Percentiles rank a stretch among this genome's conserved stretches.
phyloP scores from a whole-genome alignment of 73 alveolate genomes.

The Tetrahymena malaccensis region DNA sequence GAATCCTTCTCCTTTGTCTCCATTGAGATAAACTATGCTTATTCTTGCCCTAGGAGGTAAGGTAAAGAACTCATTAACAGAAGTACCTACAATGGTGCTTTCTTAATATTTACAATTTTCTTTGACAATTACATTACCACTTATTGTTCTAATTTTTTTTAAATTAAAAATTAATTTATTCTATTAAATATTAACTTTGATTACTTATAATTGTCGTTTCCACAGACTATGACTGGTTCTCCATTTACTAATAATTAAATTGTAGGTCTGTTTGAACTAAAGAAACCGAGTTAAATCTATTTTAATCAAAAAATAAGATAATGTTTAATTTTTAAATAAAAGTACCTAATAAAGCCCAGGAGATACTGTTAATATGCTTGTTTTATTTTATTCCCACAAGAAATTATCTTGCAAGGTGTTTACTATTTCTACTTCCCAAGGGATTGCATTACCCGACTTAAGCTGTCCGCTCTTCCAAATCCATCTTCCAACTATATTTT shows the following conservation, averaged over 20 bases:
- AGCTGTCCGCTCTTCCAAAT: constrained; percentile 89
- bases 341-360: constrained; percentile 88
- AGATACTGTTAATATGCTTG: constrained; percentile 64
- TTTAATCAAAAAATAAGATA: neutral
- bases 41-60: neutral
- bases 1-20: neutral
- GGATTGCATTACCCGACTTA: constrained; percentile 63
- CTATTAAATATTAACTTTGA: neutral
- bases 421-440: constrained; percentile 92
- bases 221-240: constrained; percentile 56
- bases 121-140: neutral
- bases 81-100: neutral
- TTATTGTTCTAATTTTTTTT: neutral
- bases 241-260: constrained; percentile 69
- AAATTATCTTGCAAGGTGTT: constrained; percentile 91
- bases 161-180: neutral
- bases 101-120: neutral
- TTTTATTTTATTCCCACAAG: constrained; percentile 84
- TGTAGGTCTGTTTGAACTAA: constrained; percentile 56
- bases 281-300: constrained; percentile 44
- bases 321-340: neutral
- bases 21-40: neutral
- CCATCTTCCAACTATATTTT: constrained; percentile 91
- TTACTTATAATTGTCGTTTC: constrained; percentile 47
- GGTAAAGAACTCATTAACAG: neutral